phyloP scores from a whole-genome alignment of 306 rosid species.

The Arachis hypogaea region DNA sequence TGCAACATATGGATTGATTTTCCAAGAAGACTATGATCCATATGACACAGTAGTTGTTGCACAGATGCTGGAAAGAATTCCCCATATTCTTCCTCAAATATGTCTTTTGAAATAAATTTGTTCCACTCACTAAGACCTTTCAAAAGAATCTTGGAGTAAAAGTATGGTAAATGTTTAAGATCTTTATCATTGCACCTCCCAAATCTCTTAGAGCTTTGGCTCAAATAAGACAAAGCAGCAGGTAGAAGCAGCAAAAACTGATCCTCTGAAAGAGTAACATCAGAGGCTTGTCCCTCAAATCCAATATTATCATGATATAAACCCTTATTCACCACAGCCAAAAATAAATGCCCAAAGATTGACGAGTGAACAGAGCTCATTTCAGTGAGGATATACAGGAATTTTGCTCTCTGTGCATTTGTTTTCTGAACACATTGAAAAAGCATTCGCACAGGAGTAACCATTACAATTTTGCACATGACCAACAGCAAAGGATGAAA shows the following conservation, averaged over 20 bases:
- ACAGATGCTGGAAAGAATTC: constrained; percentile 63
- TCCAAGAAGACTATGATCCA: constrained; percentile 77
- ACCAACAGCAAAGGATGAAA: constrained; percentile 63
- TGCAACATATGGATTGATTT: constrained; percentile 67
- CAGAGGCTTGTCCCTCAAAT: constrained; percentile 40
- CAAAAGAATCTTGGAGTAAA: constrained; percentile 69
- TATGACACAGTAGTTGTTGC: constrained; percentile 59
- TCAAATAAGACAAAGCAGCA: constrained; percentile 62
- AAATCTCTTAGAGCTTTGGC: constrained; percentile 51
- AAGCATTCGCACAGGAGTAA: constrained; percentile 59
- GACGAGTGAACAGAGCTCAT: constrained; percentile 75
- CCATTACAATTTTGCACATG: constrained; percentile 60
- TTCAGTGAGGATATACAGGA: constrained; percentile 69
- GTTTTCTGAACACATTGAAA: constrained; percentile 57
- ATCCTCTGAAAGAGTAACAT: constrained; percentile 56
- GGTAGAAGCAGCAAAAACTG: constrained; percentile 79
- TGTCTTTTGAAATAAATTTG: constrained; percentile 59
- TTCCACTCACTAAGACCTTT: constrained; percentile 72
- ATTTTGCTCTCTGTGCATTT: constrained; percentile 57
- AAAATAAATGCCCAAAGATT: constrained; percentile 69
- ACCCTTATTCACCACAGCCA: constrained; percentile 49
- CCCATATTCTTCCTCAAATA: constrained; percentile 71
- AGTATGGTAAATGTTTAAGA: constrained; percentile 48
- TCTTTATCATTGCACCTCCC: constrained; percentile 47
- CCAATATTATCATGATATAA: constrained; percentile 40